Evolutionary conservation across 176 grass and related monocot genomes (phyloP), one percentile per base, ranked within the genome.

Genomic region (Tuctoria greenei): DNA sequence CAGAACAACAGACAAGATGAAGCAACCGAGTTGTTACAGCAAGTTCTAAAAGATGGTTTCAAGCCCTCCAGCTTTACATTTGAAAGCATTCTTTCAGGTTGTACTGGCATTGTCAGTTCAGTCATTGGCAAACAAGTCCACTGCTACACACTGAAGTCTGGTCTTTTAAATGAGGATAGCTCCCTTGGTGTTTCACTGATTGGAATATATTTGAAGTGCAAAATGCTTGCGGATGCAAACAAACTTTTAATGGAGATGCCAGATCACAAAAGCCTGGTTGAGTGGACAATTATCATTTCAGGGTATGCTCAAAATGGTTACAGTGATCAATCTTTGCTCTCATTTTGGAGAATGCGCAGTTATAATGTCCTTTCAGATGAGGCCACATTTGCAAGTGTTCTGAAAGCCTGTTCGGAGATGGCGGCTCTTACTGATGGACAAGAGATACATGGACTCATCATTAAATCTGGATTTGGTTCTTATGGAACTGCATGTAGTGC

Each of bases 231-330:
- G 31, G 78, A 93, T 73, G 84, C 78, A 43, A 79, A 87, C 39
- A 84, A 77, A 66, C 78, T 93, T 14, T 77, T 93, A 56, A 15
- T 35, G 21, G 84, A 93, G 69, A 72, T 85, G 60, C 87, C 87
- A 31, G 81, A 85, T 43, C 57, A 75, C 40, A 90, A 85, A 68
- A 85, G 24, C 66, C 61, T 87, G 31, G 39, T 93, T 41, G 79
- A 73, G 50, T 93, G 91, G 87, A 93, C 87, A 51, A 59, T 84
- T 69, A 77, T 87, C 38, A 93, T 93, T 82, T 93, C 91, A 83
- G 91, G 91, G 37, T 89, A 93, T 87, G 91, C 91, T 87, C 81
- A 90, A 72, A 93, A 85, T 73, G 91, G 87, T 85, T 85, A 83
- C 61, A 82, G 82, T 37, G 66, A 45, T 64, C 84, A 90, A 64